phyloP scores from a whole-genome alignment of 163 green algal genomes.

The Scenedesmus sp. region DNA sequence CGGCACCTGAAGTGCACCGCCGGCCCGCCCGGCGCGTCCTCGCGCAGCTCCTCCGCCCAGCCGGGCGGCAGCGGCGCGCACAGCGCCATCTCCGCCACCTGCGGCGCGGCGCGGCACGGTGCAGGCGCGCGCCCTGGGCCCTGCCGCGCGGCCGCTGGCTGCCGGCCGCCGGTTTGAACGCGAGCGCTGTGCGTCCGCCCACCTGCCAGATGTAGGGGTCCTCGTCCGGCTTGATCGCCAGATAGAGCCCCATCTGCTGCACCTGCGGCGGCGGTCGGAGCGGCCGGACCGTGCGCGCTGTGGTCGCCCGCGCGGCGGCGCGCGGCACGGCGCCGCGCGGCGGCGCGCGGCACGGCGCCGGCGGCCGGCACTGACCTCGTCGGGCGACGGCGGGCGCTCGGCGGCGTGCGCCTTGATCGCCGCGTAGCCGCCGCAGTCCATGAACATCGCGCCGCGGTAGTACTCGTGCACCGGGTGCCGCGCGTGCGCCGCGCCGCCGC shows the following conservation, averaged over 20 bases:
- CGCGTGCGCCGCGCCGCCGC: not conserved
- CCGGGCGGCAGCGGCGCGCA: constrained; percentile 44
- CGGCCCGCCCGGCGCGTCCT: not conserved
- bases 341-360: not conserved
- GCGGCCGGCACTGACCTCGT: constrained; percentile 37
- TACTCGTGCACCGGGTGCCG: constrained; percentile 49
- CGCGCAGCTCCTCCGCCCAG: constrained; percentile 45
- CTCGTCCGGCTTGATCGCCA: constrained; percentile 42
- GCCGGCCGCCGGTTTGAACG: too few relatives aligned
- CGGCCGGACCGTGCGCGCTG: not conserved
- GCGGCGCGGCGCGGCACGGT: not conserved
- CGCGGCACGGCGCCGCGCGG: not conserved
- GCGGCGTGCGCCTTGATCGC: constrained; percentile 29
- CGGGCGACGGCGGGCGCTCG: constrained; percentile 34
- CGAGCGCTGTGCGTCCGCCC: constrained; percentile 25
- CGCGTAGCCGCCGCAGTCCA: constrained; percentile 50
- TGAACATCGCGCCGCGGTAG: constrained; percentile 55
- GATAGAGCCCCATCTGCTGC: constrained; percentile 44
- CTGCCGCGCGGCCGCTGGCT: too few relatives aligned
- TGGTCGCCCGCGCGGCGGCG: not conserved
- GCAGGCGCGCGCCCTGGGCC: not conserved
- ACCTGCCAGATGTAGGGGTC: constrained; percentile 50
- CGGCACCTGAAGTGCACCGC: not conserved
- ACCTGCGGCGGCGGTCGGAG: constrained; percentile 11
- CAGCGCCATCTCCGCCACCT: constrained; percentile 45